These are phyloP conservation scores for Nitzschia sp. DNA, from an alignment of 108 stramenopile genomes.

Conservation along the genomic window DNA sequence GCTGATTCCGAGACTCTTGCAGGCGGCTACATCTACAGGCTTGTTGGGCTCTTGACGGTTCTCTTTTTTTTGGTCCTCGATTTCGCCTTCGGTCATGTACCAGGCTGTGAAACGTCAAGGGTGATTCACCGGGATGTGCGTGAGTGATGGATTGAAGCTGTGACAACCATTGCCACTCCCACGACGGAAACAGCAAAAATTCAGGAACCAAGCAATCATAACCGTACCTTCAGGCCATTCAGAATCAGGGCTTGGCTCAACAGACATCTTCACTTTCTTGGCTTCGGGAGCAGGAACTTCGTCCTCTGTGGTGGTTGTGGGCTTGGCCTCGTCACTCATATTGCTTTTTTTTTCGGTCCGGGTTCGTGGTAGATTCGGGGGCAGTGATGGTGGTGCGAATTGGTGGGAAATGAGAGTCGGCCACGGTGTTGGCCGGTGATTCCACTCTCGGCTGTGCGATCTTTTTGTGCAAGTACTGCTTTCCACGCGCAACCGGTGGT, in stretches of 20 bases:
- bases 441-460: neutral
- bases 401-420: too few species aligned
- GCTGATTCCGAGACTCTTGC: conserved; percentile 63
- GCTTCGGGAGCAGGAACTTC: conserved; percentile 8
- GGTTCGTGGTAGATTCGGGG: neutral
- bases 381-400: too few species aligned
- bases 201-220: neutral
- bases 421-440: neutral
- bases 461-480: neutral
- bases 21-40: conserved; percentile 50
- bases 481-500: too few species aligned
- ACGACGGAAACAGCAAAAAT: too few species aligned
- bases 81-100: conserved; percentile 67
- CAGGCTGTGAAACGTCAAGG: conserved; percentile 39
- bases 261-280: conserved; percentile 38
- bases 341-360: neutral
- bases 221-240: conserved; percentile 51
- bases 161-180: neutral
- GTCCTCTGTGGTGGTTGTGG: conserved; percentile 8
- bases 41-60: conserved; percentile 73
- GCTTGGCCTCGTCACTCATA: conserved; percentile 22
- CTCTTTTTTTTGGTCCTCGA: conserved; percentile 61
- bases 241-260: conserved; percentile 32
- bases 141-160: neutral
- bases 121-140: neutral